A percentile compares a stretch with the other conserved stretches of the same genome.
These are phyloP conservation scores for Thalassiosira oceanica DNA, from an alignment of 352 stramenopile species.

Conservation along the genomic window DNA sequence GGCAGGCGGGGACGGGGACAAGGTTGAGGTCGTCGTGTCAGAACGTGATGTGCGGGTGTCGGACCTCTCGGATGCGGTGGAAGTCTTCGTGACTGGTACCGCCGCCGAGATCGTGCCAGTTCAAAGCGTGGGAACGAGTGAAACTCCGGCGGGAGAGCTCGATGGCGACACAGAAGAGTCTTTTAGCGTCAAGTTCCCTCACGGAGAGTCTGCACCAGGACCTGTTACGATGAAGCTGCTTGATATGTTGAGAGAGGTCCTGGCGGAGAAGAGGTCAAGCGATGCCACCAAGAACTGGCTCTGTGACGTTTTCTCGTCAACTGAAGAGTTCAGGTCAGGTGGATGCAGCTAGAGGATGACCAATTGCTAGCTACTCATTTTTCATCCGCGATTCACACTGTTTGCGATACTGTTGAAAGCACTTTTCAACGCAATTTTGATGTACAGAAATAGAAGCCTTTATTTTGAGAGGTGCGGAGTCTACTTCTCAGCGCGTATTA, in stretches of 20 bases:
- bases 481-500: constrained; percentile 78
- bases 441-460: not conserved
- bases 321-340: constrained; percentile 52
- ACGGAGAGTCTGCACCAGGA: constrained; percentile 53
- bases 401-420: too few species aligned
- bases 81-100: constrained; percentile 76
- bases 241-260: constrained; percentile 65
- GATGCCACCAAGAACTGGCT: constrained; percentile 59
- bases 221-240: constrained; percentile 68
- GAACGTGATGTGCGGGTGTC: constrained; percentile 64
- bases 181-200: constrained; percentile 56
- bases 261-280: constrained; percentile 48
- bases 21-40: constrained; percentile 47
- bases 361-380: too few species aligned
- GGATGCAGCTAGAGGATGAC: too few species aligned
- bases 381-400: too few species aligned
- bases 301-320: constrained; percentile 57
- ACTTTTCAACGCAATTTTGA: too few species aligned
- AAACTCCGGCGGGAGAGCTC: constrained; percentile 11
- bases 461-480: not conserved
- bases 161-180: constrained; percentile 44
- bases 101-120: constrained; percentile 73
- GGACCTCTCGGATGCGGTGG: constrained; percentile 66
- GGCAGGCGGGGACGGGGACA: constrained; percentile 15
- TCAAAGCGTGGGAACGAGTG: constrained; percentile 60